Conservation (phyloP, 2,329 filamentous ascomycete species). For the Aspergillus fijiensis region DNA sequence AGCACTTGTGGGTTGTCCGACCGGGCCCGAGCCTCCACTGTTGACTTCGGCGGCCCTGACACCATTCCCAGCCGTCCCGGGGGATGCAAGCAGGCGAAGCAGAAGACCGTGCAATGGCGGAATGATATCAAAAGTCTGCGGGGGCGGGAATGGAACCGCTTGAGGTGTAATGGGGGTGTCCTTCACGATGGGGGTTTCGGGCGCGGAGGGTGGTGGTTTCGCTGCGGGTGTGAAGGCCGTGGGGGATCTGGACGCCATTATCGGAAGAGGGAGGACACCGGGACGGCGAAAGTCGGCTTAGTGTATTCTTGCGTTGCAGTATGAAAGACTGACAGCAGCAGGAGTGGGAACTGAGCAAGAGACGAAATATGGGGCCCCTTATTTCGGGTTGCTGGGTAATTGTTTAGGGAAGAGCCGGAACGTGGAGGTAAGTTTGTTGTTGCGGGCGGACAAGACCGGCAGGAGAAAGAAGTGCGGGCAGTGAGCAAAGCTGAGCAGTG, state of each 20-base stretch:
- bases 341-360: conserved; percentile 2
- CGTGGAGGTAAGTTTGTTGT: background rate
- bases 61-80: conserved; percentile 41
- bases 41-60: conserved; percentile 23
- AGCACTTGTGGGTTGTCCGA: conserved; percentile 8
- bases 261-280: conserved; percentile 12
- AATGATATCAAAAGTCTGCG: conserved; percentile 81
- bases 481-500: background rate
- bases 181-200: conserved; percentile 35
- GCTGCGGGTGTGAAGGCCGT: conserved; percentile 45
- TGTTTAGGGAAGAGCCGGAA: conserved; percentile 40
- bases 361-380: conserved; percentile 1
- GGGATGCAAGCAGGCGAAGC: conserved; percentile 63
- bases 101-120: conserved; percentile 79
- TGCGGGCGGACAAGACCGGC: conserved; percentile 17
- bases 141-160: conserved; percentile 62
- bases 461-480: conserved; percentile 2
- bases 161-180: conserved; percentile 48
- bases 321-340: background rate
- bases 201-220: conserved; percentile 34
- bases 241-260: conserved; percentile 39
- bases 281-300: background rate
- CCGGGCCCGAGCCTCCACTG: conserved; percentile 26
- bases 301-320: background rate
- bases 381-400: conserved; percentile 20